Evolutionary conservation across 495 filamentous ascomycete species (phyloP).

Genomic region (Neurospora terricola): DNA sequence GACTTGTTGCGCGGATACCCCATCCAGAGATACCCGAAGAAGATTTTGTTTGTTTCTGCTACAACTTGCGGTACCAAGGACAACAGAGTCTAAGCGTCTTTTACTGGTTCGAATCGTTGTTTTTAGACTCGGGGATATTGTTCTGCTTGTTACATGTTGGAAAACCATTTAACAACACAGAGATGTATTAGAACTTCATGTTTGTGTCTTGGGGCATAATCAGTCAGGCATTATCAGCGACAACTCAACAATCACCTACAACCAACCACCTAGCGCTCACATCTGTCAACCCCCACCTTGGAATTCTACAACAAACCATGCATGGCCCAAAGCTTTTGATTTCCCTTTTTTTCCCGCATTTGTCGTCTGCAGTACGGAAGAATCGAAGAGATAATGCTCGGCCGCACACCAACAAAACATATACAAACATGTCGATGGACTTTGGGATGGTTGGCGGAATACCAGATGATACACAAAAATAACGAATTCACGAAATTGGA

Average conservation of each 20-base stretch:
- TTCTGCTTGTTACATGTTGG: background rate
- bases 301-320: background rate
- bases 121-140: background rate
- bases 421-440: background rate
- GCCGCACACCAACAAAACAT: background rate
- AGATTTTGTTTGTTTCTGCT: background rate
- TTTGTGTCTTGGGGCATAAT: background rate
- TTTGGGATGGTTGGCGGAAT: background rate
- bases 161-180: background rate
- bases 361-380: background rate
- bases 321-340: background rate
- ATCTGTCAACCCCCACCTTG: background rate
- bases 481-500: background rate
- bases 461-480: background rate
- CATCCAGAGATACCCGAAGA: background rate
- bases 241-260: background rate
- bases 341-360: no score
- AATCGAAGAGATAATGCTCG: background rate
- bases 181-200: background rate
- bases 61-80: background rate
- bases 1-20: background rate
- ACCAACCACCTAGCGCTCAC: background rate
- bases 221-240: background rate
- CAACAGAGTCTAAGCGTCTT: background rate
- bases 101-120: background rate